phyloP scores from a whole-genome alignment of 139 green algal genomes.

The Chlamydomonas sp. region DNA sequence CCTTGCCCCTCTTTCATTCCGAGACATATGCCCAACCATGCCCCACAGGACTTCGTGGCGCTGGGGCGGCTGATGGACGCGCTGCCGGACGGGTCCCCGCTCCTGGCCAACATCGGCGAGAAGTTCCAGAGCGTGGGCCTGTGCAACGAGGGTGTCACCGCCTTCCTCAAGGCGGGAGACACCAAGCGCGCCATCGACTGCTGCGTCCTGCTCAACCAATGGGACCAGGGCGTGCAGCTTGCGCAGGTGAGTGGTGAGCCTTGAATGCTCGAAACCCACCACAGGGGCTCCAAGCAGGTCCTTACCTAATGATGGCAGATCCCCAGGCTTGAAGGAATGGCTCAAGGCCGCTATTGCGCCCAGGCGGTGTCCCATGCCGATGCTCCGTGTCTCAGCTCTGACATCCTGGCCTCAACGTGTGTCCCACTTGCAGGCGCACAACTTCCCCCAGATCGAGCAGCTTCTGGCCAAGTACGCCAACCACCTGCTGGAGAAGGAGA shows the following conservation, averaged over 20 bases:
- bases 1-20: too few species aligned
- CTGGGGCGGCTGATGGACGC: conserved; percentile 73
- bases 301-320: too few species aligned
- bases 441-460: conserved; percentile 68
- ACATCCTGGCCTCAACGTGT: not conserved
- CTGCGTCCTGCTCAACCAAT: conserved; percentile 87
- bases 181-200: conserved; percentile 82
- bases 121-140: conserved; percentile 81
- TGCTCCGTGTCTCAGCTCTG: not conserved
- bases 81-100: conserved; percentile 68
- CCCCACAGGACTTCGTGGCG: conserved; percentile 65
- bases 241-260: conserved; percentile 50
- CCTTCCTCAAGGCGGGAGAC: conserved; percentile 76
- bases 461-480: conserved; percentile 81
- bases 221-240: conserved; percentile 78
- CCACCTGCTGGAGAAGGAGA: conserved; percentile 76
- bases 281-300: too few species aligned
- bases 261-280: too few species aligned
- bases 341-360: too few species aligned
- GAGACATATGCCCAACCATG: too few species aligned
- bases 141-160: conserved; percentile 75
- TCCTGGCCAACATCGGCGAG: conserved; percentile 72
- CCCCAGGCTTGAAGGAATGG: too few species aligned
- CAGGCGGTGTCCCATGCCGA: too few species aligned
- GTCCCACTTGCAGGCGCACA: conserved; percentile 9